Conservation (phyloP, 257 asterid species). For the Lycium ferocissimum region DNA sequence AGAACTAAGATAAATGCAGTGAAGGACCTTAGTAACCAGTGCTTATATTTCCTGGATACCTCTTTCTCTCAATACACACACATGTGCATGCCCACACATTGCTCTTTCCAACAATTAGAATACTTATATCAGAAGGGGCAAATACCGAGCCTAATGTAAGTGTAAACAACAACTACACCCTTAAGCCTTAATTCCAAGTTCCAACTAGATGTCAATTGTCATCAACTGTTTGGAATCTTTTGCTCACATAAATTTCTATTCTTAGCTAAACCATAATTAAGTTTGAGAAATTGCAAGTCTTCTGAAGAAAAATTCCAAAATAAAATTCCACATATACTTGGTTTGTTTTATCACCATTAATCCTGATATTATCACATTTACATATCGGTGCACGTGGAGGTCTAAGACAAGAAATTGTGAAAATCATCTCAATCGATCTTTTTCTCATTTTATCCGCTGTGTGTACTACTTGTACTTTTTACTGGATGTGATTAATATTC, state of each 20-base stretch:
- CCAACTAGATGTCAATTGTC: no score
- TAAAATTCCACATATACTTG: not conserved
- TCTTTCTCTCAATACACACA: conserved; percentile 9
- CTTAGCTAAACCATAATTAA: no score
- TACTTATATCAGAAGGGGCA: not conserved
- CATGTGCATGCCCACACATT: not conserved
- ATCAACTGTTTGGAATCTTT: no score
- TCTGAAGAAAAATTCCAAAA: not conserved
- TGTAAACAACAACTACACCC: not conserved
- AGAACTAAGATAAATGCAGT: not conserved
- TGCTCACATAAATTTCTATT: no score
- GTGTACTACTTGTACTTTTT: not conserved
- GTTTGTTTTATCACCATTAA: not conserved
- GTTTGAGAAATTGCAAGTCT: no score
- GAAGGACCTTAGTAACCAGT: not conserved
- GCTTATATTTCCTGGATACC: not conserved
- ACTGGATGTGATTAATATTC: not conserved
- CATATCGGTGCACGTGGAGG: not conserved
- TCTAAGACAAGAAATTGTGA: not conserved
- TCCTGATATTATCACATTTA: not conserved
- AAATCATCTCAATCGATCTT: not conserved
- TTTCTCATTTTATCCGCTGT: not conserved
- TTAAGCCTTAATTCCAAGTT: not conserved
- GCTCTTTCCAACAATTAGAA: not conserved
- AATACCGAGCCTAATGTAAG: no score